Percentiles rank a stretch among this genome's conserved stretches.
These are phyloP conservation scores for Rhizophagus clarus DNA, from an alignment of 192 early-diverging fungal species.

Conservation along the genomic window DNA sequence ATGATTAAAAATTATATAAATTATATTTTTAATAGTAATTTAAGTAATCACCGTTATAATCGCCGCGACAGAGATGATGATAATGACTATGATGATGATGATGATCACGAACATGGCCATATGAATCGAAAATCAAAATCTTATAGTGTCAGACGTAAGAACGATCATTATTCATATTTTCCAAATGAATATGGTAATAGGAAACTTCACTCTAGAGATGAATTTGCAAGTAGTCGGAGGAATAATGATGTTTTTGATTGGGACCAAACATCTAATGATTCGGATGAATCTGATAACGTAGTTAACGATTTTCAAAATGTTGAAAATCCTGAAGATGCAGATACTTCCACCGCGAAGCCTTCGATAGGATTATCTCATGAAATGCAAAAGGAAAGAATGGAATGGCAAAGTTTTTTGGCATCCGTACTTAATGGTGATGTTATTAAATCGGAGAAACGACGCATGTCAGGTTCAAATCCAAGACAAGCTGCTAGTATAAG, in stretches of 20 bases:
- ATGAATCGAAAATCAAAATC: neutral
- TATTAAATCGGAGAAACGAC: slow-evolving; percentile 80
- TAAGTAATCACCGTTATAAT: no score
- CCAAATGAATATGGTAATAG: neutral
- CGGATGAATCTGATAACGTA: neutral
- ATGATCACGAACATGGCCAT: neutral
- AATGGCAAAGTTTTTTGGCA: slow-evolving; percentile 86
- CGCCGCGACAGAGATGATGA: neutral
- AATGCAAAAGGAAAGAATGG: slow-evolving; percentile 66
- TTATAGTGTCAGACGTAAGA: neutral
- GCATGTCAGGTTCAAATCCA: slow-evolving; percentile 53
- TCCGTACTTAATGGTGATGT: slow-evolving; percentile 82
- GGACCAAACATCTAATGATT: slow-evolving; percentile 19
- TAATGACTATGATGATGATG: neutral
- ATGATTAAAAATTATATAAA: no score
- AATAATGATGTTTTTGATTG: slow-evolving; percentile 1
- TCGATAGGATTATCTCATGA: slow-evolving; percentile 31
- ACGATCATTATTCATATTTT: neutral
- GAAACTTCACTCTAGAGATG: neutral
- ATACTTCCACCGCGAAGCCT: neutral
- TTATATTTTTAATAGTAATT: neutral
- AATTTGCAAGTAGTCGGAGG: neutral
- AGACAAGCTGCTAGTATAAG: neutral
- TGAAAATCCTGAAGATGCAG: neutral
- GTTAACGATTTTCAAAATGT: neutral